Evolutionary conservation across 805 yeast species (phyloP).

Genomic region (Candida ipomoeae): DNA sequence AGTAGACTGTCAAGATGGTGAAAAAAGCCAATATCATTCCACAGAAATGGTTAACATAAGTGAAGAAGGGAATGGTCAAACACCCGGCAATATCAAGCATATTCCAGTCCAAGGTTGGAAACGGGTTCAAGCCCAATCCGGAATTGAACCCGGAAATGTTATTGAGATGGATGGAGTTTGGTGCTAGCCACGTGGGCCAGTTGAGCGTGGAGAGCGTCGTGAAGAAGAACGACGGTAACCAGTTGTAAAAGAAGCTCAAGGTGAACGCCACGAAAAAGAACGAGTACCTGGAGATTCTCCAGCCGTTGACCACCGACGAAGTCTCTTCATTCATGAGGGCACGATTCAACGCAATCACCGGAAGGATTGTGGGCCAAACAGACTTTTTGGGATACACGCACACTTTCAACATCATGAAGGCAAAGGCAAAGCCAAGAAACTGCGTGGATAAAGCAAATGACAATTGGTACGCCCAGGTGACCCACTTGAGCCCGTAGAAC

Average conservation of each 20-base stretch:
- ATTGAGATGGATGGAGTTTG: constrained; percentile 36
- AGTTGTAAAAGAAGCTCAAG: constrained; percentile 37
- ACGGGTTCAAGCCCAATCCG: constrained; percentile 41
- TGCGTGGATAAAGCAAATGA: constrained; percentile 52
- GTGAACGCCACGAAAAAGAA: constrained; percentile 33
- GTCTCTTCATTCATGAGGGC: constrained; percentile 35
- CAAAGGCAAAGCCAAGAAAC: constrained; percentile 63
- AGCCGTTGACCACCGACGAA: constrained; percentile 27
- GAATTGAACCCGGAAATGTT: constrained; percentile 34
- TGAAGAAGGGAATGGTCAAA: constrained; percentile 40
- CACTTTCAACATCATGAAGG: constrained; percentile 58
- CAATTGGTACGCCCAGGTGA: constrained; percentile 49
- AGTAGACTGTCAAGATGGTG: constrained; percentile 34
- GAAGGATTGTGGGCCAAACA: constrained; percentile 43
- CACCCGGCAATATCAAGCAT: constrained; percentile 35
- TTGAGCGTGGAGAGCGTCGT: constrained; percentile 38
- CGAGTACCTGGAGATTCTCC: constrained; percentile 40
- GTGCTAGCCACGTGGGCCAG: constrained; percentile 45
- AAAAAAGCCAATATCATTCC: constrained; percentile 34
- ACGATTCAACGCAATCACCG: constrained; percentile 39
- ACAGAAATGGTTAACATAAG: constrained; percentile 37
- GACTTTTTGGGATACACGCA: constrained; percentile 42
- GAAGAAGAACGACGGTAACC: constrained; percentile 40
- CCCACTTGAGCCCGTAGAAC: constrained; percentile 43
- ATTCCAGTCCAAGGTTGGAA: constrained; percentile 44